Evolutionary conservation across 164 flowering plant species (phyloP), one percentile per base, ranked within the genome.

Genomic region (Vitis amurensis): DNA sequence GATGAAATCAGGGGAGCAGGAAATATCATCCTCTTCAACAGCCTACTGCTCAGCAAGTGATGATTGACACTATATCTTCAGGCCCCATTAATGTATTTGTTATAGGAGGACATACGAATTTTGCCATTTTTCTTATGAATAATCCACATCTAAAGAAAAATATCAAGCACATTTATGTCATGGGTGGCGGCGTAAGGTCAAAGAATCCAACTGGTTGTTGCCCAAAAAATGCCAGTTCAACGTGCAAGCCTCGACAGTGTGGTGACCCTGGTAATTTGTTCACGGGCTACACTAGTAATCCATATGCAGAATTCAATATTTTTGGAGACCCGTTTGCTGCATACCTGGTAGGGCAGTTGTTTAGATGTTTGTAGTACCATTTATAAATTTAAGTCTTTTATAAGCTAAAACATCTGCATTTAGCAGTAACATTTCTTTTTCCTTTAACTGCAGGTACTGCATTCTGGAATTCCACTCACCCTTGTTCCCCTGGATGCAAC

Each of bases 401-500:
- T 37, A 37, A 4, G 44, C 7, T 6, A 4, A 37, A 37, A 37
- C 44, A 37, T 19, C 29, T 23, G 27, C 57, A 17, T 23, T n/a
- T 56, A 7, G 1, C 8, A 15, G 56, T 50, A 17, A 55, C 49
- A 59, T 14, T 31, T 11, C 29, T 23, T 8, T 61, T 71, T 49
- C 6, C 29, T 58, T 31, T 69, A 53, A 14, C 50, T 73, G 59
- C 77, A 95, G 99, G 98, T 95, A 31, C 70, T 93, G 59, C 99
- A 95, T 85, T 90, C 97, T 31, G 97, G 97, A 27, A 87, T 95
- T 57, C 97, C 98, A 0, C 55, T 91, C 61, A 93, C 99, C 9
- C 93, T 95, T 52, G 85, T 95, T 68, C 99, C 99, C 14, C 73
- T 95, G 30, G 99, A 95, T 77, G 99, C 97, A 68, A 95, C 99